phyloP scores from a whole-genome alignment of 1,284 basidiomycete species.

The Apiotrichum laibachii region DNA sequence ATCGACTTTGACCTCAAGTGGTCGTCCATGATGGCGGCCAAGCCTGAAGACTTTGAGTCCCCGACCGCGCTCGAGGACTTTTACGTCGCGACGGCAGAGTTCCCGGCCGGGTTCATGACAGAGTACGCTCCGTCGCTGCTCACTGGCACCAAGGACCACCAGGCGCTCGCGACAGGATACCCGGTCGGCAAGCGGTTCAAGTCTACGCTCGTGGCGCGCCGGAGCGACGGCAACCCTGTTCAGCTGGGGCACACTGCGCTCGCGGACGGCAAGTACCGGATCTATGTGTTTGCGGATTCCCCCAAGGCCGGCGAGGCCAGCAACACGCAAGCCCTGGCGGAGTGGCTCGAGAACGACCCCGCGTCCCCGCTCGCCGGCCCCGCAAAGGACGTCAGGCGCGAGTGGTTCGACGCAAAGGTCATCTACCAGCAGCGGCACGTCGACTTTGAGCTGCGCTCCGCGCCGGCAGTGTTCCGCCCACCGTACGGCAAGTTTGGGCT shows the following conservation, averaged over 20 bases:
- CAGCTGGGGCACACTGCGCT: conserved; percentile 11
- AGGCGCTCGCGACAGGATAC: conserved; percentile 8
- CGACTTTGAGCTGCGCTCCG: conserved; percentile 40
- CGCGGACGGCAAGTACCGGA: conserved; percentile 14
- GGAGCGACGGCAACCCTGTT: conserved; percentile 7
- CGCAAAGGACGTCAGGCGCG: neutral
- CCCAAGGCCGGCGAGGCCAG: conserved; percentile 4
- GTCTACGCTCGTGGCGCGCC: conserved; percentile 47
- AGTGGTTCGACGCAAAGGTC: conserved; percentile 27
- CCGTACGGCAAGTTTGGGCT: conserved; percentile 7
- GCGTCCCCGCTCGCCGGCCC: conserved; percentile 1
- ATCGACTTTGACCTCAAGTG: conserved; percentile 76
- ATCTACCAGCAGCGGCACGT: conserved; percentile 34
- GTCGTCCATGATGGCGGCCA: conserved; percentile 63
- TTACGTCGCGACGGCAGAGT: conserved; percentile 52
- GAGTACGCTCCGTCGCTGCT: conserved; percentile 9
- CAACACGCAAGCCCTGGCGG: conserved; percentile 1
- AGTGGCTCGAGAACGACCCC: conserved; percentile 9
- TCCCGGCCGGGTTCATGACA: conserved; percentile 15
- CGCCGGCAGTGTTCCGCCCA: conserved; percentile 40
- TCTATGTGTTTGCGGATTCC: conserved; percentile 13
- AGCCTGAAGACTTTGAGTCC: conserved; percentile 7
- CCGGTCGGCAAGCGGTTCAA: conserved; percentile 20
- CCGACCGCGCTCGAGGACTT: conserved; percentile 22
- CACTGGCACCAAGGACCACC: conserved; percentile 5